Conservation (phyloP, 2,329 filamentous ascomycete genomes). For the Hymenoscyphus salicellus region DNA sequence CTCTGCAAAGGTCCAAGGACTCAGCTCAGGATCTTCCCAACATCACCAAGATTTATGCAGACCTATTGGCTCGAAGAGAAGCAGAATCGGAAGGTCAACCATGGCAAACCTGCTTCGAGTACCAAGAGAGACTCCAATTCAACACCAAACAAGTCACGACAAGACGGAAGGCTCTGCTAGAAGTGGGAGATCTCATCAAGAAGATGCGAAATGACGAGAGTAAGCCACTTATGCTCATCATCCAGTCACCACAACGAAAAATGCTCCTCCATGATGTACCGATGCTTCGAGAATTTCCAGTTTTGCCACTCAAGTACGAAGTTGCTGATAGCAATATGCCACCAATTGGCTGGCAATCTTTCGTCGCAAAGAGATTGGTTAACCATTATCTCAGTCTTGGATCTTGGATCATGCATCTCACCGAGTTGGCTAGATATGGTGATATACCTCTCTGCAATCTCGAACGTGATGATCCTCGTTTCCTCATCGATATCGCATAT, state of each 20-base stretch:
- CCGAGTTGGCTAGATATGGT: conserved; percentile 84
- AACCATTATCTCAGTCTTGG: conserved; percentile 90
- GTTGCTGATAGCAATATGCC: conserved; percentile 82
- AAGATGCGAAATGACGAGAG: conserved; percentile 84
- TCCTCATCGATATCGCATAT: conserved; percentile 94
- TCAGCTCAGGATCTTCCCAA: conserved; percentile 81
- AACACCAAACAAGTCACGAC: conserved; percentile 86
- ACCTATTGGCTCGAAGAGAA: conserved; percentile 65
- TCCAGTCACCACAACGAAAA: conserved; percentile 84
- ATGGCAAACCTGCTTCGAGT: conserved; percentile 79
- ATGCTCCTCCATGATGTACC: conserved; percentile 83
- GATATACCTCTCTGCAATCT: conserved; percentile 94
- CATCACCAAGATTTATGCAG: conserved; percentile 80
- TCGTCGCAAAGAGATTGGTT: conserved; percentile 80
- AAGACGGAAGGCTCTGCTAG: conserved; percentile 80
- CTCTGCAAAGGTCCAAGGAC: conserved; percentile 81
- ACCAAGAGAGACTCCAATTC: conserved; percentile 83
- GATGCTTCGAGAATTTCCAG: conserved; percentile 77
- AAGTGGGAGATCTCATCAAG: conserved; percentile 83
- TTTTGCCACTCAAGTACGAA: conserved; percentile 77
- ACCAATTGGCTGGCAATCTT: conserved; percentile 88
- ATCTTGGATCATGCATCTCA: conserved; percentile 85
- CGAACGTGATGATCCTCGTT: conserved; percentile 88
- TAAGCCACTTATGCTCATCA: conserved; percentile 75
- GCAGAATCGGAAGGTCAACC: conserved; percentile 65